Conservation (phyloP, 1,284 basidiomycete species). For the Baeospora myosura region DNA sequence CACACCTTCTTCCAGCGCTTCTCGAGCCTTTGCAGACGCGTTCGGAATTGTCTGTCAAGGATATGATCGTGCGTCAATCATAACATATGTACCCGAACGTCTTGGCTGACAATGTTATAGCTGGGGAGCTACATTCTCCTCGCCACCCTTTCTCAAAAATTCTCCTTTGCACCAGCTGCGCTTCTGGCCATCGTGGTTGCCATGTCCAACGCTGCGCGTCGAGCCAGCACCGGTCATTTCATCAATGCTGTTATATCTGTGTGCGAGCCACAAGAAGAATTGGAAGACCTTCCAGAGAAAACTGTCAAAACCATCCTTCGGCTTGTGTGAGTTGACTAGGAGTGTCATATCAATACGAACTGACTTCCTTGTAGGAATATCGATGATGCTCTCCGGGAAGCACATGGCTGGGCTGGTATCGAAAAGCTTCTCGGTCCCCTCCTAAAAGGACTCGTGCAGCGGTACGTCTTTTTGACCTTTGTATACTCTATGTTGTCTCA, state of each 20-base stretch:
- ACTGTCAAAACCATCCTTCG: constrained; percentile 34
- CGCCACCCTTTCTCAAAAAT: constrained; percentile 58
- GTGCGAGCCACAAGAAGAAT: constrained; percentile 46
- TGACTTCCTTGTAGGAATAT: constrained; percentile 40
- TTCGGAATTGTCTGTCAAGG: constrained; percentile 30
- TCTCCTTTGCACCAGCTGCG: constrained; percentile 46
- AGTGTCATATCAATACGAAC: background rate
- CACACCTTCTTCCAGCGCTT: constrained; percentile 54
- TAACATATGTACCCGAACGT: background rate
- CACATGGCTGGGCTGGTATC: constrained; percentile 40
- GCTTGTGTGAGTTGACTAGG: constrained; percentile 33
- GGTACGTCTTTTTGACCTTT: constrained; percentile 31
- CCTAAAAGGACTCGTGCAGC: constrained; percentile 32
- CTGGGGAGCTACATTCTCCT: constrained; percentile 71
- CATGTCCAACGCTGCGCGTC: constrained; percentile 44
- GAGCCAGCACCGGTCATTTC: constrained; percentile 45
- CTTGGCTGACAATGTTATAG: constrained; percentile 27
- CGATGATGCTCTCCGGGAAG: constrained; percentile 36
- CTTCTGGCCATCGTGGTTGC: constrained; percentile 49
- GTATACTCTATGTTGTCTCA: too few relatives aligned
- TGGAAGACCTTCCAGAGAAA: constrained; percentile 36
- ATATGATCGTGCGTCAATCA: constrained; percentile 44
- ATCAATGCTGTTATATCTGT: constrained; percentile 54
- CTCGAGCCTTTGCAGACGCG: constrained; percentile 47
- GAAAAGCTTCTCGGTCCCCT: constrained; percentile 58